Base-by-base conservation (phyloP, 352 stramenopile species). In the Globisporangium camurandrum region DNA sequence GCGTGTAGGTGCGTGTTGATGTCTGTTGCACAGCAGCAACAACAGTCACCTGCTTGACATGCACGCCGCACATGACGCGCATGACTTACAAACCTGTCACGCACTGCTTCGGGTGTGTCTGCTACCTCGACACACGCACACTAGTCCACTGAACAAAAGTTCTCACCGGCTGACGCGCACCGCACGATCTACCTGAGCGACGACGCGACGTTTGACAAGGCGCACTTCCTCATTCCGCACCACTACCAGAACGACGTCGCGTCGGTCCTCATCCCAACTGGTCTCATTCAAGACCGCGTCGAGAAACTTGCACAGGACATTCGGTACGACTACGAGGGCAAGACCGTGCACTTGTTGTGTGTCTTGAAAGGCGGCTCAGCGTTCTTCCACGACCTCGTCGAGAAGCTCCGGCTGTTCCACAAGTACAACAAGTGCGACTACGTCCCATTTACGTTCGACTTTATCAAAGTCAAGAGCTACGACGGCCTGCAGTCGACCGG, bases 391-490 rank as follows among this genome's bases (percentile, higher is more conserved):
- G 69, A 89, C 43, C 75, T 95, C 24, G 75, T 95, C 23, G 76
- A 88, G 61, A 87, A 92, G 52, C 60, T 92, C 47, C 76, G 77
- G 1, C 62, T 91, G 11, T 86, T 88, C 57, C 76, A 91, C 69
- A 91, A 91, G 75, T 88, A 88, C 69, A 88, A 89, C 66, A 76
- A 86, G 65, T 90, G 72, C 71, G 59, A 84, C 56, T 86, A 93
- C 67, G 83, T 96, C 51, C 79, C 79, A 38, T 98, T 95, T 69
- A 93, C 76, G 30, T 97, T 96, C 62, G 92, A 97, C 67, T 98
- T 98, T 53, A 84, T 97, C 61, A 79, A 86, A 44, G 91, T 97
- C 48, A 97, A 96, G 67, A 97, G 86, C 47, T 98, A 98, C 68
- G 87, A 90, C 31, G 95, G 94, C 40, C 90, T 79, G 14, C 64